These are phyloP conservation scores for Dactylorhiza incarnata DNA, from an alignment of 106 monocot genomes.

Conservation along the genomic window DNA sequence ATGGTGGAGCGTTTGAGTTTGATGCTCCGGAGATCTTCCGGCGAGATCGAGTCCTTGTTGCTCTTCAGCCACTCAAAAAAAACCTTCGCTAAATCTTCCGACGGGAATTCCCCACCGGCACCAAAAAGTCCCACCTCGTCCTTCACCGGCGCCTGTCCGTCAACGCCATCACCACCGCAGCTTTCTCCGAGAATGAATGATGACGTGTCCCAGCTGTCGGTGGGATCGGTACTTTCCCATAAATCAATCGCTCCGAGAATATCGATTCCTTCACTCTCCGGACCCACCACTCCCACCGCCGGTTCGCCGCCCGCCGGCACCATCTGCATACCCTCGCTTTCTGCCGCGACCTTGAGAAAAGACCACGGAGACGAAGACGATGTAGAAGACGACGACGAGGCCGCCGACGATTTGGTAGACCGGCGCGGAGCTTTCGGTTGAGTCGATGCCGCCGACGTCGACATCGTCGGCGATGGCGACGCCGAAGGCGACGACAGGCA, in stretches of 20 bases:
- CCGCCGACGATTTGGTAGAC: constrained; percentile 22
- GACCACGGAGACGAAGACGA: constrained; percentile 36
- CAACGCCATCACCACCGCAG: constrained; percentile 8
- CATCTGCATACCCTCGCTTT: constrained; percentile 7
- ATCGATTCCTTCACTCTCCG: neutral
- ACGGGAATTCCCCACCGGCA: neutral
- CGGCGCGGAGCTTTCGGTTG: neutral
- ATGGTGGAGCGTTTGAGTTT: constrained; percentile 70
- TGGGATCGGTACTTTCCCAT: constrained; percentile 2
- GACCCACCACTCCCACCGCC: neutral
- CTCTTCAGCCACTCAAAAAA: constrained; percentile 86
- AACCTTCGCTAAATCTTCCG: constrained; percentile 48
- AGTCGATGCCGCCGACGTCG: constrained; percentile 9
- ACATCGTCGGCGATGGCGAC: constrained; percentile 20
- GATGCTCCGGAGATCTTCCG: constrained; percentile 70
- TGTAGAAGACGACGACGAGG: constrained; percentile 21
- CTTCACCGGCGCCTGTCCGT: neutral
- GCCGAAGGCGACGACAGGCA: constrained; percentile 54
- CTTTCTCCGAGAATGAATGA: constrained; percentile 43
- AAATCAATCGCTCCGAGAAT: constrained; percentile 2
- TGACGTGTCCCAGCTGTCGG: constrained; percentile 32
- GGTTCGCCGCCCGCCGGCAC: neutral
- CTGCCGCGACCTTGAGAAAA: constrained; percentile 8
- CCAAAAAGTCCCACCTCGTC: neutral
- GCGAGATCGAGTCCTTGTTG: constrained; percentile 74